phyloP scores from a whole-genome alignment of 2,329 filamentous ascomycete genomes.

The Calonectria crousiana region DNA sequence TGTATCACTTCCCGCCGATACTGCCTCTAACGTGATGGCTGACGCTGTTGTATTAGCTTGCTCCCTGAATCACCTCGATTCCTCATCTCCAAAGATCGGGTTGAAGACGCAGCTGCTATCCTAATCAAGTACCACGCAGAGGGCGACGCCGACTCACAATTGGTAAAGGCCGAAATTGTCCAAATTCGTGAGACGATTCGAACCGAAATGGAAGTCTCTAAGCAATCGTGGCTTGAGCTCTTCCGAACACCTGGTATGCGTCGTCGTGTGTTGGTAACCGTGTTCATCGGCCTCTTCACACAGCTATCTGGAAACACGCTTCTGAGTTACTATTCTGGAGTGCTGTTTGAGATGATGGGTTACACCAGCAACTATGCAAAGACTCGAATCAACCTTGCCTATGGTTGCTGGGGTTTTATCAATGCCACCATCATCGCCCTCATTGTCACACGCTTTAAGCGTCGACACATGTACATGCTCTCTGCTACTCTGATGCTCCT shows the following conservation, averaged over 20 bases:
- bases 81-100: constrained; percentile 37
- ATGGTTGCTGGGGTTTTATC: constrained; percentile 59
- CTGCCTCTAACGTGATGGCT: neutral
- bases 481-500: constrained; percentile 61
- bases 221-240: constrained; percentile 35
- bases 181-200: constrained; percentile 34
- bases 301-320: constrained; percentile 45
- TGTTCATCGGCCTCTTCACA: constrained; percentile 42
- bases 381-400: constrained; percentile 60
- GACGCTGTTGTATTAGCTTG: neutral
- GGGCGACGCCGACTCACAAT: constrained; percentile 20
- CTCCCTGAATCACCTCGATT: constrained; percentile 38
- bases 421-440: constrained; percentile 56
- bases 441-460: constrained; percentile 58
- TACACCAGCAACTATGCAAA: constrained; percentile 56
- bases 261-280: constrained; percentile 42
- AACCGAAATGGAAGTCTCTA: constrained; percentile 33
- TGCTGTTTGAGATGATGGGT: constrained; percentile 59
- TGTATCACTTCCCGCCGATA: neutral
- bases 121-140: constrained; percentile 36
- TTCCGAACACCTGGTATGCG: constrained; percentile 44
- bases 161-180: constrained; percentile 31
- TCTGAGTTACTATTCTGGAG: constrained; percentile 49
- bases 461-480: constrained; percentile 64
- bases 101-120: constrained; percentile 32